A percentile compares a stretch with the other conserved stretches of the same genome.
These are phyloP conservation scores for Pichia californica DNA, from an alignment of 805 yeast genomes.

Conservation along the genomic window DNA sequence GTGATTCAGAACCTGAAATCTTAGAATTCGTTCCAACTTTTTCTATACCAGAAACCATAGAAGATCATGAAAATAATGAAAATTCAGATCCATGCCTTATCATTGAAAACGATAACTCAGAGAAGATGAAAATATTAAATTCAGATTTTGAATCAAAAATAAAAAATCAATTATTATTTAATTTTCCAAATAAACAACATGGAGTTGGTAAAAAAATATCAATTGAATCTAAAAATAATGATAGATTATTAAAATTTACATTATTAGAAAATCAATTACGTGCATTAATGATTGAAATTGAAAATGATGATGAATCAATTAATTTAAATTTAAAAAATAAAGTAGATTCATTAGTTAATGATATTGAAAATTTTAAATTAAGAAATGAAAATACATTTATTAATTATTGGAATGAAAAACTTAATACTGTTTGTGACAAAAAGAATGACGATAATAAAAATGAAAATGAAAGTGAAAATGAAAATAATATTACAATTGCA, in stretches of 20 bases:
- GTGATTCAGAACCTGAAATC: conserved; percentile 17
- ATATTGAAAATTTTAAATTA: conserved; percentile 1
- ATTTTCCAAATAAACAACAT: no score
- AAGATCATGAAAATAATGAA: background rate
- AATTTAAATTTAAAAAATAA: background rate
- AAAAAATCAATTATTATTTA: background rate
- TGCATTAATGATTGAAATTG: conserved; percentile 10
- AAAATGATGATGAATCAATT: conserved; percentile 2
- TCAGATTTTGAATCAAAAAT: conserved; percentile 8
- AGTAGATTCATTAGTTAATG: conserved; percentile 3
- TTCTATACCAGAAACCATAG: background rate
- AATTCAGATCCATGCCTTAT: background rate
- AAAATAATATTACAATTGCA: background rate
- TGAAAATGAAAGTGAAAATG: background rate
- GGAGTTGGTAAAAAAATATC: background rate
- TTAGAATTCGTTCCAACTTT: conserved; percentile 14
- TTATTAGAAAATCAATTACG: conserved; percentile 10
- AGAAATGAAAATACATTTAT: conserved; percentile 5
- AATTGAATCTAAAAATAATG: background rate
- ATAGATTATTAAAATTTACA: conserved; percentile 9
- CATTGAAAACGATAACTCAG: conserved; percentile 1
- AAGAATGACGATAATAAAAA: background rate
- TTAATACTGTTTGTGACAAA: background rate
- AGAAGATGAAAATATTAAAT: background rate
- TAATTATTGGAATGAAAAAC: conserved; percentile 9